Base-by-base conservation (phyloP, 1,284 basidiomycete species). In the Cutaneotrichosporon daszewskae region DNA sequence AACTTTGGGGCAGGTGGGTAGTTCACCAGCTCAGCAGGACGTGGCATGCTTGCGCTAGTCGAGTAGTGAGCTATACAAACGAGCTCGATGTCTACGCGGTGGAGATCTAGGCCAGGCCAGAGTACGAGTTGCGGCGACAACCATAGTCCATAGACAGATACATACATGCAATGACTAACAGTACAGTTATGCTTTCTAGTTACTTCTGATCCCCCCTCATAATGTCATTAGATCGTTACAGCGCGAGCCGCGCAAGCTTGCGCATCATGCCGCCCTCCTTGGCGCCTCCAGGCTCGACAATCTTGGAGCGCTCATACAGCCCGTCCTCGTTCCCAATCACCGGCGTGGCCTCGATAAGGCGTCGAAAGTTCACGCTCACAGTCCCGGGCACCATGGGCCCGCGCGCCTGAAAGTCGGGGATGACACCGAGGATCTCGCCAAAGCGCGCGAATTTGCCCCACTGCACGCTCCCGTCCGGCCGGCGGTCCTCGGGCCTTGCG, bases 401-500 rank as follows among this genome's bases (percentile, higher is more conserved):
- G 18, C 51, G 46, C 3, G 49, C 28, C 32, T 67, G 65, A 47
- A 66, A 69, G n/a, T 63, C 60, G 9, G 49, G 28, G 32, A 69
- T 63, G 40, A 60, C 48, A 4, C 47, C 36, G 11, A 69, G 38
- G 11, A 67, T 66, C 45, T 66, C 60, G 14, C 57, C 60, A 43
- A 67, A 62, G 26, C 50, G 51, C 5, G 52, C 44, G 41, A 69
- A 69, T 47, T 69, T 69, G 49, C 62, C 62, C 66, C 66, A 69
- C 45, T 53, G 50, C 12, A 64, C 51, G 18, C 39, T 33, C 8
- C 59, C 62, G 34, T 66, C 60, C 10, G 43, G 14, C 3, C 63
- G 51, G 2, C 43, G 41, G 51, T 69, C 66, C n/a, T 62, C 57
- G 1, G 48, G 50, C 14, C 64, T 51, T 1, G 57, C 59, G 19